Evolutionary conservation across 2,329 filamentous ascomycete genomes (phyloP).

Genomic region (Alternaria ventricosa): DNA sequence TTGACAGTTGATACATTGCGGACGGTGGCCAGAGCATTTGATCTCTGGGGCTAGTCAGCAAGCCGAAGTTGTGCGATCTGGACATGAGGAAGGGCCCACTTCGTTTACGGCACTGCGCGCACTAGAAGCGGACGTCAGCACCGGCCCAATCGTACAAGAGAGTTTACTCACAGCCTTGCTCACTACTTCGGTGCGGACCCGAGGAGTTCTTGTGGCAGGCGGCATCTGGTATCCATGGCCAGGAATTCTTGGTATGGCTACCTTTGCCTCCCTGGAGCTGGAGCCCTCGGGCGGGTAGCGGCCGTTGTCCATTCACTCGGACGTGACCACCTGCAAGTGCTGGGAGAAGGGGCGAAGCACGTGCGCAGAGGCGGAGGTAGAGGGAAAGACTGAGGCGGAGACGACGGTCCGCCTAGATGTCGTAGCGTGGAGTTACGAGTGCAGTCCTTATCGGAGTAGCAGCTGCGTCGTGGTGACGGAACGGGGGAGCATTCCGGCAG

Average conservation of each 20-base stretch:
- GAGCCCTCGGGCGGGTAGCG: constrained; percentile 1
- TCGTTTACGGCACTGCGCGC: constrained; percentile 25
- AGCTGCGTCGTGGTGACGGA: neutral
- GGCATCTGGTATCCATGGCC: constrained; percentile 2
- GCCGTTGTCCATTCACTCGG: neutral
- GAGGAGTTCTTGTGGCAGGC: neutral
- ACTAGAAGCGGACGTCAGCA: constrained; percentile 11
- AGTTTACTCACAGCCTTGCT: constrained; percentile 20
- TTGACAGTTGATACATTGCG: constrained; percentile 41
- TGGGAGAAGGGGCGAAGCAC: neutral
- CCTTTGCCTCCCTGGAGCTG: constrained; percentile 3
- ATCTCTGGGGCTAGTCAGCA: constrained; percentile 26
- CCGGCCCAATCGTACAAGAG: neutral
- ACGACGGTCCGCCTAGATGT: neutral
- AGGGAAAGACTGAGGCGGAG: neutral
- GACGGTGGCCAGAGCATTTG: constrained; percentile 44
- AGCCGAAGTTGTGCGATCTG: neutral
- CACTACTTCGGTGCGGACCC: constrained; percentile 11
- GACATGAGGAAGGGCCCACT: constrained; percentile 13
- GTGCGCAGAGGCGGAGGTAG: neutral
- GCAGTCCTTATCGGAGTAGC: neutral
- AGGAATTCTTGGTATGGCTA: constrained; percentile 11
- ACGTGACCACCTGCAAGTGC: neutral
- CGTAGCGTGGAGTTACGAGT: neutral
- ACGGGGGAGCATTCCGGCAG: neutral